phyloP scores from a whole-genome alignment of 1,139 yeast species.

The Hyphopichia pseudoburtonii region DNA sequence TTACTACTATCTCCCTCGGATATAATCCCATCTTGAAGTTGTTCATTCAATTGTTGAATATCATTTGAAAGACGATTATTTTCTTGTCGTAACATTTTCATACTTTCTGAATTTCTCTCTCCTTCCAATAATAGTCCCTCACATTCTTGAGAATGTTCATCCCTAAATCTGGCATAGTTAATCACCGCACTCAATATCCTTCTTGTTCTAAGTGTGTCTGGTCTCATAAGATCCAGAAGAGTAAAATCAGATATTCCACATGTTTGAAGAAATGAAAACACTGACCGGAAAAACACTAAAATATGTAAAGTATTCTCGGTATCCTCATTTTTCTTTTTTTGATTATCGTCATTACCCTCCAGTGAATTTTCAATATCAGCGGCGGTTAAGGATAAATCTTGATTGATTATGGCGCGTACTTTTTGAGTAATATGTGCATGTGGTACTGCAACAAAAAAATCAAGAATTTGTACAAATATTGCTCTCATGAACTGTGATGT shows the following conservation, averaged over 20 bases:
- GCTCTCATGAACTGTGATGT: constrained; percentile 60
- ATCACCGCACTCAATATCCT: constrained; percentile 80
- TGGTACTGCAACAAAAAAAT: constrained; percentile 64
- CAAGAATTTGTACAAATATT: constrained; percentile 70
- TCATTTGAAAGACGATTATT: constrained; percentile 43
- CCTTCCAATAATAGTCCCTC: constrained; percentile 59
- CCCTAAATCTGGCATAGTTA: constrained; percentile 82
- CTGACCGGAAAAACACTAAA: constrained; percentile 57
- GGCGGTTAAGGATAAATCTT: constrained; percentile 1
- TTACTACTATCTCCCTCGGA: constrained; percentile 13
- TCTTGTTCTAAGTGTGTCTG: constrained; percentile 65
- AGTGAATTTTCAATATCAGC: constrained; percentile 1
- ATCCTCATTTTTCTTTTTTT: constrained; percentile 23
- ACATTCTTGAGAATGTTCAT: constrained; percentile 69
- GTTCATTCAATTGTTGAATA: constrained; percentile 38
- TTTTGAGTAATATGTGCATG: constrained; percentile 34
- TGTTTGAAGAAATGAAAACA: constrained; percentile 61
- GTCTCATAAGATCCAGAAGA: constrained; percentile 61
- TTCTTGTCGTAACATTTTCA: constrained; percentile 22
- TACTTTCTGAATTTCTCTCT: constrained; percentile 41
- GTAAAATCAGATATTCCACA: constrained; percentile 81
- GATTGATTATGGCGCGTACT: constrained; percentile 11
- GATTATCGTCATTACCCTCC: constrained; percentile 10
- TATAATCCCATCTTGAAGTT: constrained; percentile 18
- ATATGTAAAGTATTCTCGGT: constrained; percentile 40